Percentiles rank a stretch among this genome's conserved stretches.
Evolutionary conservation across 805 yeast genomes (phyloP).

Genomic region (Ogataea philodendri): DNA sequence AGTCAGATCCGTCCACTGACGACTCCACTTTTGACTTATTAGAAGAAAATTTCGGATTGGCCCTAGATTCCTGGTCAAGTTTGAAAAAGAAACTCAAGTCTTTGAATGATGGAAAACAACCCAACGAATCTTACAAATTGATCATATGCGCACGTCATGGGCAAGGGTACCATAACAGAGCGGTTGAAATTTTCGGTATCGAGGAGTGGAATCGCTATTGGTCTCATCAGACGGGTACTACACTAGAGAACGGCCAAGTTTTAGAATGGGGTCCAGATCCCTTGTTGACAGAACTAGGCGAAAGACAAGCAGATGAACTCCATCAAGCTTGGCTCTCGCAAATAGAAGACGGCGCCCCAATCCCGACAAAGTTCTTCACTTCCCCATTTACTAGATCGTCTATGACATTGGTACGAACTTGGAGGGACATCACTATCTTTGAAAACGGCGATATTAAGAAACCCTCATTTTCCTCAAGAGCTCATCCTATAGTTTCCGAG

Average conservation of each 20-base stretch:
- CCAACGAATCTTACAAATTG: conserved; percentile 45
- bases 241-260: conserved; percentile 43
- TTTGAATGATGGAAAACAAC: conserved; percentile 32
- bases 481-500: conserved; percentile 39
- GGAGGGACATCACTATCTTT: conserved; percentile 40
- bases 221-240: conserved; percentile 44
- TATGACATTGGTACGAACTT: conserved; percentile 53
- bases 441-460: conserved; percentile 26
- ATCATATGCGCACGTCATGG: conserved; percentile 64
- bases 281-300: conserved; percentile 52
- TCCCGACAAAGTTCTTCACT: conserved; percentile 55
- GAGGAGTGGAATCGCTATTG: conserved; percentile 58
- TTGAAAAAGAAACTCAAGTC: conserved; percentile 33
- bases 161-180: conserved; percentile 63
- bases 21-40: conserved; percentile 46
- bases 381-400: conserved; percentile 66
- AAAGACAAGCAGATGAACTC: conserved; percentile 52
- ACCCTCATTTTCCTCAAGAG: conserved; percentile 16
- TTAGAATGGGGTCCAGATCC: conserved; percentile 62
- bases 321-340: conserved; percentile 43
- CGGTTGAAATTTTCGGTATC: conserved; percentile 52
- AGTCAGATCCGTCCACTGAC: conserved; percentile 42
- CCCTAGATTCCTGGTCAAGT: conserved; percentile 40
- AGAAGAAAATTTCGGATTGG: conserved; percentile 43
- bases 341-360: conserved; percentile 45